Conservation (phyloP, 2,329 filamentous ascomycete genomes). For the Xylariaceae sp. region DNA sequence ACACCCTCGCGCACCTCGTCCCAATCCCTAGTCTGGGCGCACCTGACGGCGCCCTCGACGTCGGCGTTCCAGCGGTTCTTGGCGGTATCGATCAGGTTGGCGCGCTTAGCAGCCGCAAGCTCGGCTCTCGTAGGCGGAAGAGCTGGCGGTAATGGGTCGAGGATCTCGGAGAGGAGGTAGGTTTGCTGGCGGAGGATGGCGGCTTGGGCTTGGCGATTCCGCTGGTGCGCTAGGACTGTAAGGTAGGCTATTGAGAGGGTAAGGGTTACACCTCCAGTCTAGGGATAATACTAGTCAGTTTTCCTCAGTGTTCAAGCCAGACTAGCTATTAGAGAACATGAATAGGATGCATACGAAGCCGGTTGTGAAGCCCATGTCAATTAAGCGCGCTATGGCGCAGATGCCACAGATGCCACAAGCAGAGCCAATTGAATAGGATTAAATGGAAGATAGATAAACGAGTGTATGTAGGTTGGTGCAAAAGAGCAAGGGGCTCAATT, state of each 20-base stretch:
- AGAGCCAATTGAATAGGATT: background rate
- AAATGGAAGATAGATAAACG: background rate
- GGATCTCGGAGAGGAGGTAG: constrained; percentile 54
- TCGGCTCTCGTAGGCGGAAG: constrained; percentile 55
- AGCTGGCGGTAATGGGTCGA: constrained; percentile 50
- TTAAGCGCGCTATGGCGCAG: constrained; percentile 32
- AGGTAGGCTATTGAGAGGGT: constrained; percentile 75
- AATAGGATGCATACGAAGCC: constrained; percentile 65
- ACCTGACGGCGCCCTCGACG: constrained; percentile 66
- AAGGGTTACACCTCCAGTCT: constrained; percentile 77
- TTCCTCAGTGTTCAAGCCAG: no score
- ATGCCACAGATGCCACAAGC: constrained; percentile 10
- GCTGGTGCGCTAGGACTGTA: constrained; percentile 69
- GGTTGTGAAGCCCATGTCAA: constrained; percentile 70
- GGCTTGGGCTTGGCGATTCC: constrained; percentile 64
- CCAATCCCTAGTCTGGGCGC: constrained; percentile 70
- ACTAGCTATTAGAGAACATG: no score
- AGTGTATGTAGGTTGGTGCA: background rate
- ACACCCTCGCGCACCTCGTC: constrained; percentile 60
- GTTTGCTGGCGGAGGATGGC: constrained; percentile 60
- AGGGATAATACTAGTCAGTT: constrained; percentile 2
- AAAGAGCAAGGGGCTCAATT: constrained; percentile 4
- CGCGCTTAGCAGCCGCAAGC: constrained; percentile 53
- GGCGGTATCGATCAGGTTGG: constrained; percentile 63
- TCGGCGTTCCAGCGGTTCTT: constrained; percentile 82